Conservation (phyloP, 2,329 filamentous ascomycete genomes). For the Simplicillium sp. region DNA sequence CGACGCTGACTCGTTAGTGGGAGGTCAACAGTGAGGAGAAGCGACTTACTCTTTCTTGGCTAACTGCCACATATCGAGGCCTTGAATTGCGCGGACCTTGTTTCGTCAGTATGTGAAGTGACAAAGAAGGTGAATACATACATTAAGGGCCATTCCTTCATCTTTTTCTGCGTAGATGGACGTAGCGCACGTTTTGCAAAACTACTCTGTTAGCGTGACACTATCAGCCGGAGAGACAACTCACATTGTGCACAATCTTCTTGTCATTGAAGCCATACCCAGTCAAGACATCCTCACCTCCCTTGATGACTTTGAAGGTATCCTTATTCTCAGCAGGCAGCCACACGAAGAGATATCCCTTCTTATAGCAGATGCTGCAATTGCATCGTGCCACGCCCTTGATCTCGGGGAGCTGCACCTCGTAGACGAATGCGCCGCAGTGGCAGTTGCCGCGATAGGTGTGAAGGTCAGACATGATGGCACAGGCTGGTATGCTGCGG, state of each 20-base stretch:
- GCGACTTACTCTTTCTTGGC: no score
- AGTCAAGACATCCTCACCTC: slow-evolving; percentile 27
- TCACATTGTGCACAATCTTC: slow-evolving; percentile 31
- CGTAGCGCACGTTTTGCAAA: slow-evolving; percentile 41
- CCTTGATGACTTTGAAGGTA: slow-evolving; percentile 35
- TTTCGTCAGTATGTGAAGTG: slow-evolving; percentile 2
- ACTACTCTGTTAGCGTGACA: slow-evolving; percentile 24
- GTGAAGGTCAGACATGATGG: slow-evolving; percentile 11
- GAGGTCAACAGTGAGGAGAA: no score
- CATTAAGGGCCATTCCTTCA: slow-evolving; percentile 30
- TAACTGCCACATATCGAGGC: slow-evolving; percentile 30
- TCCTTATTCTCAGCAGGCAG: slow-evolving; percentile 14
- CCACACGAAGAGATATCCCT: slow-evolving; percentile 31
- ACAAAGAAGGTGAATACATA: slow-evolving; percentile 14
- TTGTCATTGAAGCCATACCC: slow-evolving; percentile 33
- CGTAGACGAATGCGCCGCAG: slow-evolving; percentile 44
- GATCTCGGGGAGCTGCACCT: slow-evolving; percentile 44
- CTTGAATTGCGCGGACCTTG: slow-evolving; percentile 33
- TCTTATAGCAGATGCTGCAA: slow-evolving; percentile 55
- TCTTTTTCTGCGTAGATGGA: slow-evolving; percentile 16
- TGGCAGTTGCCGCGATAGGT: slow-evolving; percentile 50
- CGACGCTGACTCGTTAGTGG: no score
- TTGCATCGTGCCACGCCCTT: slow-evolving; percentile 48
- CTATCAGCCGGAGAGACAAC: neutral
- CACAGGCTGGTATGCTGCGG: no score